Conservation (phyloP, 169 alveolate species). For the Neospora caninum region DNA sequence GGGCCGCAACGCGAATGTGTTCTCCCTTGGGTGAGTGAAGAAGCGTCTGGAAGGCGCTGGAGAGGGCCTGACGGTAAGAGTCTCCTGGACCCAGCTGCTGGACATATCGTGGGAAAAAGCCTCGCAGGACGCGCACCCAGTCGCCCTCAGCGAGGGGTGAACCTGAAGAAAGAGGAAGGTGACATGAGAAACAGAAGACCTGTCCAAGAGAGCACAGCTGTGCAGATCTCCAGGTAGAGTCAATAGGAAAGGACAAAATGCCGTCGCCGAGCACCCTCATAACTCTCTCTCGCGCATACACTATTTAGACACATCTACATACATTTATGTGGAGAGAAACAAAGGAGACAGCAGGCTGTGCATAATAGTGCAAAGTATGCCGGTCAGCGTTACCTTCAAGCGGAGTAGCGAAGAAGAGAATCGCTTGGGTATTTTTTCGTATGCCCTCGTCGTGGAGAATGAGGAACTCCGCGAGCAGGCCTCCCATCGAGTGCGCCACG, state of each 20-base stretch:
- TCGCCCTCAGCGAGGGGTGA: slow-evolving; percentile 41
- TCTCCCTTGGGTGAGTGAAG: not conserved
- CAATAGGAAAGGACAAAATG: too few species aligned
- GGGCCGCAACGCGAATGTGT: slow-evolving; percentile 27
- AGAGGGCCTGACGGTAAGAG: not conserved
- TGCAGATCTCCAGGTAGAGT: too few species aligned
- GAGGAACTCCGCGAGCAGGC: slow-evolving; percentile 20
- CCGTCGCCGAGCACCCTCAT: too few species aligned
- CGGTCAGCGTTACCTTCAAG: not conserved
- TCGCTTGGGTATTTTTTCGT: not conserved
- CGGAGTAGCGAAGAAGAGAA: slow-evolving; percentile 29
- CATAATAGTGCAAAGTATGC: not conserved
- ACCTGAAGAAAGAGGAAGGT: not conserved
- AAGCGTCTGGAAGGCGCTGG: not conserved
- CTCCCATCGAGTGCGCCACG: slow-evolving; percentile 60
- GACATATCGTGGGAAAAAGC: slow-evolving; percentile 4
- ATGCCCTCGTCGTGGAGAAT: slow-evolving; percentile 6
- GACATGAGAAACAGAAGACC: not conserved
- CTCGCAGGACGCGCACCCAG: not conserved
- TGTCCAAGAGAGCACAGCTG: not conserved
- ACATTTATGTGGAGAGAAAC: not conserved
- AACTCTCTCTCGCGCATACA: not conserved
- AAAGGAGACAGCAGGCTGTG: not conserved
- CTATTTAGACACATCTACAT: not conserved
- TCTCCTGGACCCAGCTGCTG: slow-evolving; percentile 1